Evolutionary conservation across 2,329 filamentous ascomycete genomes (phyloP).

Genomic region (Allantophomopsis lycopodina): DNA sequence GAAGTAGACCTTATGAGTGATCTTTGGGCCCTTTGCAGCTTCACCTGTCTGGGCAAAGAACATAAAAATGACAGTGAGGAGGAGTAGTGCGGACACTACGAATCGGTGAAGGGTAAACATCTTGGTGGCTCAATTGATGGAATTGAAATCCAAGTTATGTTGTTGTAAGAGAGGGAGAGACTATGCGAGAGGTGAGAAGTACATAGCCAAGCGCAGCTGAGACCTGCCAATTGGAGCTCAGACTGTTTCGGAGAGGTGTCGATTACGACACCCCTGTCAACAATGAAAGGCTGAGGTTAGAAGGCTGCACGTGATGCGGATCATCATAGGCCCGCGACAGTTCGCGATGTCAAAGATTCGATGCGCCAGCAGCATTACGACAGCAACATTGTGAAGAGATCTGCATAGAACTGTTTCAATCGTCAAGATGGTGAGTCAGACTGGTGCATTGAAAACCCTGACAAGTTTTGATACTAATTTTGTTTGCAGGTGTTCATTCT

Average conservation of each 20-base stretch:
- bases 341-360: not conserved
- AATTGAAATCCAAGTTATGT: not conserved
- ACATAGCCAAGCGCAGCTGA: too few relatives aligned
- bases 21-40: conserved; percentile 78
- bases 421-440: not conserved
- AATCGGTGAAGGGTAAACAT: conserved; percentile 69
- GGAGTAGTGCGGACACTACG: conserved; percentile 58
- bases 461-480: not conserved
- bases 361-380: not conserved
- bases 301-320: conserved; percentile 3
- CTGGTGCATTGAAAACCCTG: not conserved
- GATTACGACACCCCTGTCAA: conserved; percentile 9
- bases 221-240: not conserved
- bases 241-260: conserved; percentile 16
- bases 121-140: conserved; percentile 18
- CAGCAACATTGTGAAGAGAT: not conserved
- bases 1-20: conserved; percentile 91
- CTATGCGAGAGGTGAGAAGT: too few relatives aligned
- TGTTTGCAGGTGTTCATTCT: conserved; percentile 55
- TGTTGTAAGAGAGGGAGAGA: too few relatives aligned
- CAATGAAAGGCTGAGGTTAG: too few relatives aligned
- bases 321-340: conserved; percentile 3
- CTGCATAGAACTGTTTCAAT: not conserved
- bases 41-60: conserved; percentile 64
- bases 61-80: conserved; percentile 61